Evolutionary conservation across 805 yeast genomes (phyloP), one percentile per base, ranked within the genome.

Genomic region (Pichia californica): DNA sequence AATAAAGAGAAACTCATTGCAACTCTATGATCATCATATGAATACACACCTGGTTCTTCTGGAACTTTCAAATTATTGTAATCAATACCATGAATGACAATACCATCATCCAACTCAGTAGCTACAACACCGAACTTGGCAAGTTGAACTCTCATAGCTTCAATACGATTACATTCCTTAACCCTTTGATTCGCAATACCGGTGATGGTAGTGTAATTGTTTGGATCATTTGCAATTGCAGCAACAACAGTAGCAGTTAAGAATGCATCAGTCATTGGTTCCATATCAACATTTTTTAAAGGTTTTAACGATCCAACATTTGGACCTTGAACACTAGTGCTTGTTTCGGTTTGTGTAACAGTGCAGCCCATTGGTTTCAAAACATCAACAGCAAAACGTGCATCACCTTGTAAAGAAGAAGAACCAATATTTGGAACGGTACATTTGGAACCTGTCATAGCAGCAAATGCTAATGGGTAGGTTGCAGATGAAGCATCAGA

Each of bases 201-300:
- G 29, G 84, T 79, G 55, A 93, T 93, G 6, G 83, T 74, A 13
- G 97, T 91, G 9, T 79, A 67, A 39, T 67, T 68, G 34, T 64
- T 69, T 11, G 73, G 70, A 49, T 69, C 69, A 45, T 71, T 69
- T 4, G 96, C 95, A 47, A 62, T 49, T n/a, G 99, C 96, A 28
- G 98, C 99, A 16, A 88, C 94, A 11, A 93, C 97, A 42, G 94
- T 78, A 0, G 99, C 99, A 14, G 99, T 93, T 56, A 93, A 70
- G 62, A 93, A 93, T 0, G 99, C 99, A 65, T 93, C 99, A 0
- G 99, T 93, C 99, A 93, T 93, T 43, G 99, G 98, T 67, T 93
- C 99, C 99, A 93, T 93, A 61, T 93, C 97, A 44, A 93, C 83
- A 49, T 70, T 75, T 11, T 79, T 69, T 50, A 93, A 69, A 7